Conservation (phyloP, 164 flowering plant genomes). For the Cinnamomum micranthum region DNA sequence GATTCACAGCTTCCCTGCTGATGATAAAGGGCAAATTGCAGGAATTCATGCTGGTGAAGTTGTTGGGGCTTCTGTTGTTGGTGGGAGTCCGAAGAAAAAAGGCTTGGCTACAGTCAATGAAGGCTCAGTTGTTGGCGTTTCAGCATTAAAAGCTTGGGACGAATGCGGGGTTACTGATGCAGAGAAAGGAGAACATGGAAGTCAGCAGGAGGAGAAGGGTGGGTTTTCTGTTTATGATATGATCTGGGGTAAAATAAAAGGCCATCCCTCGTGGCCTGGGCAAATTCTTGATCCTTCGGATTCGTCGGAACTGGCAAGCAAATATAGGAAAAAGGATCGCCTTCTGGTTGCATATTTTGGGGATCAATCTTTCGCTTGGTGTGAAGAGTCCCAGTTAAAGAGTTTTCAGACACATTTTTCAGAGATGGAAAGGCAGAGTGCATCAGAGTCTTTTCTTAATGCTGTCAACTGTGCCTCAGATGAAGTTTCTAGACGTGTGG, state of each 20-base stretch:
- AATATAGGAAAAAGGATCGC: slow-evolving; percentile 39
- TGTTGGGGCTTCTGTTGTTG: background rate
- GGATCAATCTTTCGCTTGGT: slow-evolving; percentile 86
- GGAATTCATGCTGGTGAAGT: background rate
- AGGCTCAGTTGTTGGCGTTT: background rate
- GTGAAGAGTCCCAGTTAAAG: slow-evolving; percentile 50
- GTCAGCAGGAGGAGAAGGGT: slow-evolving; percentile 20
- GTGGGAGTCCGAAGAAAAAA: background rate
- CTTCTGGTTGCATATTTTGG: slow-evolving; percentile 74
- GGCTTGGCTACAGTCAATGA: background rate
- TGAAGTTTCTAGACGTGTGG: slow-evolving; percentile 66
- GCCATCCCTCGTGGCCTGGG: slow-evolving; percentile 99
- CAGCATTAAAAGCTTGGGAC: background rate
- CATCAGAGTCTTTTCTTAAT: slow-evolving; percentile 34
- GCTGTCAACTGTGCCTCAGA: slow-evolving; percentile 74
- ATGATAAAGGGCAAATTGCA: background rate
- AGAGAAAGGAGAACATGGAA: background rate
- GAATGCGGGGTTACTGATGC: background rate
- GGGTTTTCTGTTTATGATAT: slow-evolving; percentile 47
- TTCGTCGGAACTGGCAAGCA: slow-evolving; percentile 55
- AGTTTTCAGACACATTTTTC: slow-evolving; percentile 53
- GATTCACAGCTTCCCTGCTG: background rate
- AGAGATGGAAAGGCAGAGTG: slow-evolving; percentile 58
- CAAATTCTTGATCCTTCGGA: slow-evolving; percentile 64
- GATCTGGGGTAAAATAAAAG: slow-evolving; percentile 91